Conservation (phyloP, 1,284 basidiomycete species). For the Xerocomus cyaneibrunnescens region DNA sequence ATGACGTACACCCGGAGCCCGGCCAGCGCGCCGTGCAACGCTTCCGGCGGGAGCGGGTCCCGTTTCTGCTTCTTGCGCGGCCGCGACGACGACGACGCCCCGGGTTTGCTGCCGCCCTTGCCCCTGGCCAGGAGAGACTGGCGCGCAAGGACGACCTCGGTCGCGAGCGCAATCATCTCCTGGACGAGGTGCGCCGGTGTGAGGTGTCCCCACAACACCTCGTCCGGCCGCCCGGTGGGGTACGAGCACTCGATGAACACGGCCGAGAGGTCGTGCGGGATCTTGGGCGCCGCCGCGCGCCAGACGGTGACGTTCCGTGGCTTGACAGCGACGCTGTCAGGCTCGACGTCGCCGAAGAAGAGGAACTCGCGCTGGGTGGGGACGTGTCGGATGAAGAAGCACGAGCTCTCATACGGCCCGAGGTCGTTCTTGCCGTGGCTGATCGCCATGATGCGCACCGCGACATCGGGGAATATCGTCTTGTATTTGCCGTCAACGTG, state of each 20-base stretch:
- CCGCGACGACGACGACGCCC: constrained; percentile 21
- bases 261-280: constrained; percentile 58
- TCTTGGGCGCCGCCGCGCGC: constrained; percentile 67
- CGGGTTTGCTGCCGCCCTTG: not conserved
- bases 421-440: constrained; percentile 63
- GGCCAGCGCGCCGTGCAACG: constrained; percentile 50
- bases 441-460: constrained; percentile 64
- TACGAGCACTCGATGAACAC: constrained; percentile 88
- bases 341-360: constrained; percentile 85
- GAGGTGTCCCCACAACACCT: constrained; percentile 73
- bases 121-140: constrained; percentile 10
- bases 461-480: constrained; percentile 51
- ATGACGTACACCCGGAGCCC: constrained; percentile 70
- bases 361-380: constrained; percentile 60
- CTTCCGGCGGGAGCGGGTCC: constrained; percentile 38
- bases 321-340: constrained; percentile 60
- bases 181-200: constrained; percentile 67
- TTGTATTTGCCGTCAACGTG: constrained; percentile 50
- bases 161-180: constrained; percentile 65
- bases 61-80: constrained; percentile 50
- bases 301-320: constrained; percentile 66
- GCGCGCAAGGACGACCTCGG: constrained; percentile 55
- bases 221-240: constrained; percentile 59
- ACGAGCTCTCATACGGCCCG: constrained; percentile 64
- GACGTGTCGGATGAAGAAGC: constrained; percentile 74